phyloP scores from a whole-genome alignment of 768 basidiomycete genomes.

The Mycena maculata region DNA sequence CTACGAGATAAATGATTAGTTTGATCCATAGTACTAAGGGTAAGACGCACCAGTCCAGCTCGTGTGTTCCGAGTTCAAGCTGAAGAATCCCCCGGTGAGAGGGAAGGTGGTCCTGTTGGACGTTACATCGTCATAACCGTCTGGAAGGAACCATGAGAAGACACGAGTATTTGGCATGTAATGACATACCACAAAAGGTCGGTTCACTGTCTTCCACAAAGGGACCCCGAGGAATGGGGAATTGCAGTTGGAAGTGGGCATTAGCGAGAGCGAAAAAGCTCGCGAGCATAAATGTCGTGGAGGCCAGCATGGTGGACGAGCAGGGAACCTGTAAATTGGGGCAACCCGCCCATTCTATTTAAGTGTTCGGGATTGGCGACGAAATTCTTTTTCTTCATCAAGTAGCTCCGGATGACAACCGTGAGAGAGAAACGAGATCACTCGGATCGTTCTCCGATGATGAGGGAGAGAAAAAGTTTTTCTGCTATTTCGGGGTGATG shows the following conservation, averaged over 20 bases:
- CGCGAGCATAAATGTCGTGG: conserved; percentile 49
- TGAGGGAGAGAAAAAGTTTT: no score
- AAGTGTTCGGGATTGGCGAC: not conserved
- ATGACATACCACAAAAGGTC: conserved; percentile 72
- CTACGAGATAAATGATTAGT: not conserved
- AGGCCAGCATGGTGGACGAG: conserved; percentile 46
- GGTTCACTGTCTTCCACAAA: conserved; percentile 72
- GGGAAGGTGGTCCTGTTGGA: conserved; percentile 77
- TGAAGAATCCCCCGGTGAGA: conserved; percentile 68
- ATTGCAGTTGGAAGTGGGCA: conserved; percentile 87
- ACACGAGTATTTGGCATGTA: not conserved
- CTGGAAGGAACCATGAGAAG: conserved; percentile 48
- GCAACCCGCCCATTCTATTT: not conserved
- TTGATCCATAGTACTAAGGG: conserved; percentile 16
- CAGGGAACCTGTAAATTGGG: not conserved
- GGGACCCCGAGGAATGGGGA: conserved; percentile 75
- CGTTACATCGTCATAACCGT: conserved; percentile 68
- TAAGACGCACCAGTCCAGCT: conserved; percentile 64
- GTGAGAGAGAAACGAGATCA: not conserved
- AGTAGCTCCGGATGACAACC: not conserved
- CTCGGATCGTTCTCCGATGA: no score
- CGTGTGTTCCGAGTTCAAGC: conserved; percentile 74
- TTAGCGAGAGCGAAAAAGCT: conserved; percentile 55
- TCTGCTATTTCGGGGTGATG: no score
- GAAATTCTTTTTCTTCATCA: conserved; percentile 18